Conservation (phyloP, 2,329 filamentous ascomycete species). For the Pyricularia pennisetigena region DNA sequence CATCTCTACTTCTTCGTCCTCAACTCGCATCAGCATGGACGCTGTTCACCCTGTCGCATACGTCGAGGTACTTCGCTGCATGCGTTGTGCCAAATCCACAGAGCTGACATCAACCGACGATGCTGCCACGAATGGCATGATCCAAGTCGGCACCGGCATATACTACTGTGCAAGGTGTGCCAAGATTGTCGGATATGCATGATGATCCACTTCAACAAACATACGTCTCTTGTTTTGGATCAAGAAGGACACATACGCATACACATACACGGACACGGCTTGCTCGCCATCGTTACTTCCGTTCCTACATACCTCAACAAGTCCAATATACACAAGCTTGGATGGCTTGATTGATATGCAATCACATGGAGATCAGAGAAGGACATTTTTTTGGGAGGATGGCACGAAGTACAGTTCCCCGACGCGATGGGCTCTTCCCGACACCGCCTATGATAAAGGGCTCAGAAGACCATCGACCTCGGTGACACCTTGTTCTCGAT, state of each 20-base stretch:
- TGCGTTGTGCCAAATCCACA: conserved; percentile 49
- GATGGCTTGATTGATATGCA: neutral
- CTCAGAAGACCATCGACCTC: neutral
- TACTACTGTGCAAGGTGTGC: conserved; percentile 59
- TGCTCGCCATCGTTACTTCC: neutral
- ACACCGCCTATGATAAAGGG: neutral
- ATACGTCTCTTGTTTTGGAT: neutral
- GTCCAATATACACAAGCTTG: neutral
- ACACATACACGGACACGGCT: neutral
- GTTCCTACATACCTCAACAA: neutral
- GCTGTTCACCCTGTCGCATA: conserved; percentile 34
- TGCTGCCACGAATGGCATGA: conserved; percentile 48
- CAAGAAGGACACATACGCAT: neutral
- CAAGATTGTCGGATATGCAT: conserved; percentile 54
- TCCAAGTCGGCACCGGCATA: conserved; percentile 53
- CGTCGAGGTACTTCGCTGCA: conserved; percentile 52
- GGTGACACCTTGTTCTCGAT: neutral
- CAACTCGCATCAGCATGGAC: conserved; percentile 38
- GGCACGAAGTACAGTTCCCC: neutral
- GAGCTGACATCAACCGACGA: conserved; percentile 54
- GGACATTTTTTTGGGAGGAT: neutral
- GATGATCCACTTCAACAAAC: conserved; percentile 17
- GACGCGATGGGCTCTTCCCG: neutral
- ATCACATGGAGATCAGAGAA: neutral
- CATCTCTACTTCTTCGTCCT: conserved; percentile 24